phyloP scores from a whole-genome alignment of 2,329 filamentous ascomycete species.

The Phialemonium atrogriseum region DNA sequence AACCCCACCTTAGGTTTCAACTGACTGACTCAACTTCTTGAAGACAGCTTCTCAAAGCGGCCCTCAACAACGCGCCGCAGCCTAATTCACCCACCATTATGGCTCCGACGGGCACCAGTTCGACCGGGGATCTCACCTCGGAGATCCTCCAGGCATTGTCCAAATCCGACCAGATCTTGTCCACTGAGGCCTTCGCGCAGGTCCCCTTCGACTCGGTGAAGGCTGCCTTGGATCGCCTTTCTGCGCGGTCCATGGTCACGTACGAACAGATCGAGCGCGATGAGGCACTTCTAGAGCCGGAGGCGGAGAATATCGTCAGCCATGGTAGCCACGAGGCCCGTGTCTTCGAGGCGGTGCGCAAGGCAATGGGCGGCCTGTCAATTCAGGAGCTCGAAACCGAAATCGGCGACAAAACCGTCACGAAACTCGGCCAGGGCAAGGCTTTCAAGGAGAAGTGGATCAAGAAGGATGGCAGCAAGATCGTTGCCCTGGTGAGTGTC shows the following conservation, averaged over 20 bases:
- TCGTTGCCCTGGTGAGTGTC: constrained; percentile 41
- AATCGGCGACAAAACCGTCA: constrained; percentile 64
- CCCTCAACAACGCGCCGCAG: too few relatives aligned
- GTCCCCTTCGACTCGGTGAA: constrained; percentile 65
- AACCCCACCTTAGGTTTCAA: too few relatives aligned
- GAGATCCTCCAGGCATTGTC: constrained; percentile 59
- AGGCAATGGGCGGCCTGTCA: constrained; percentile 70
- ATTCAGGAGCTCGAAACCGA: constrained; percentile 63
- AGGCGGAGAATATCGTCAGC: constrained; percentile 62
- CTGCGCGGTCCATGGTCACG: constrained; percentile 75
- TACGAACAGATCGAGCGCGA: constrained; percentile 81
- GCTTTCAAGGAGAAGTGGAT: constrained; percentile 81
- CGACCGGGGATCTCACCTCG: constrained; percentile 48
- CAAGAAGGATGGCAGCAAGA: constrained; percentile 41
- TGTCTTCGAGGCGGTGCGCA: constrained; percentile 66
- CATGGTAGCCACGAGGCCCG: constrained; percentile 77
- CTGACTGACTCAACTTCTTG: too few relatives aligned
- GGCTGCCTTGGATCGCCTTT: constrained; percentile 77
- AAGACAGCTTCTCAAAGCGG: too few relatives aligned
- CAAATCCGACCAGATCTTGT: constrained; percentile 56
- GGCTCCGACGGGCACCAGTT: neutral
- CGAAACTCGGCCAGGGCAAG: constrained; percentile 86
- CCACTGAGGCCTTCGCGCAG: constrained; percentile 60
- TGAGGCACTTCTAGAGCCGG: constrained; percentile 65
- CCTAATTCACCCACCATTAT: too few relatives aligned